Base-by-base conservation (phyloP, 2,329 filamentous ascomycete genomes). In the Aspergillus aculeatinus region DNA sequence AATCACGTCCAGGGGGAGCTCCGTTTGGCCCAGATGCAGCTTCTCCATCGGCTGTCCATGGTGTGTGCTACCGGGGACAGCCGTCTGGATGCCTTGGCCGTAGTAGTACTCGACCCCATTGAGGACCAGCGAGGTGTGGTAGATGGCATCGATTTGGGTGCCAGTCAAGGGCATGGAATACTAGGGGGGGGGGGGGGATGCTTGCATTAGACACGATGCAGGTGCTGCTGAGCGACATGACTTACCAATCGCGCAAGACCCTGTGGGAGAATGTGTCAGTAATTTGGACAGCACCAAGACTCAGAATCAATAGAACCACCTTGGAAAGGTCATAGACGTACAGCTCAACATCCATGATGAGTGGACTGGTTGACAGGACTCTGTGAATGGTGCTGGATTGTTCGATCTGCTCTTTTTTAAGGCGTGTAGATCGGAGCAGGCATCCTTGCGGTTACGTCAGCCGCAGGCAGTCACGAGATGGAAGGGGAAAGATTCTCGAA, bases 101-200 rank as follows among this genome's bases (percentile, higher is more conserved):
- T 93, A 98, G 69, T 94, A 87, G 75, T 96, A 97, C 77, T 99
- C 95, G 54, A 89, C 84, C n/a, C 88, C 88, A 55, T 87, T 85
- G 44, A 98, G 82, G 48, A 96, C 89, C 57, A 99, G 87, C 0
- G 93, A 91, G 0, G 95, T 98, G 75, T 99, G 95, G 68, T 98
- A 98, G 56, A 99, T 87, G 57, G 95, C 95, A 75, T 98, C 94
- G 53, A 97, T 91, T 55, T 89, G 86, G 1, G 82, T 84, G 1
- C 88, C 88, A 4, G 89, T 83, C 50, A 90, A 79, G 51, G 83
- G 78, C 53, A 72, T 74, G 12, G 84, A 87, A 73, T 87, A 84
- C 77, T 85, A 66, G 21, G 42, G 27, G 27, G 27, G 27, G 12
- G n/a, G 21, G 3, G 2, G 2, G 23, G 2, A 48, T 44, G 21